These are phyloP conservation scores for Fimicolochytrium jonesii DNA, from an alignment of 192 early-diverging fungal species.

Conservation along the genomic window DNA sequence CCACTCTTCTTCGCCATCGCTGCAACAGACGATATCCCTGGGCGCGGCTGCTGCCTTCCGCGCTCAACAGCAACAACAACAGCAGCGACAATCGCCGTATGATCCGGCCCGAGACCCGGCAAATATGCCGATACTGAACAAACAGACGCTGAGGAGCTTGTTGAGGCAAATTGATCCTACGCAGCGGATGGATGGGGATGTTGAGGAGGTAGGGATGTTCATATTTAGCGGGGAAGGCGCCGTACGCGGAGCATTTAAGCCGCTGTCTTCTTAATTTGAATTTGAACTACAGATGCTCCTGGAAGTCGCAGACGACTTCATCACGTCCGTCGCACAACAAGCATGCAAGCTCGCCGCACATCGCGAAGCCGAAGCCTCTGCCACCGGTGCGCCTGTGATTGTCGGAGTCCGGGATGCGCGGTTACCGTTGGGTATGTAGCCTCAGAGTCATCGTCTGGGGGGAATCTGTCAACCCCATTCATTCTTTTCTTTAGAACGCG, in stretches of 20 bases:
- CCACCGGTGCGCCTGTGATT: too few relatives aligned
- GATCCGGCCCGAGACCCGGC: constrained; percentile 9
- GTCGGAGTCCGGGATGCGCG: constrained; percentile 27
- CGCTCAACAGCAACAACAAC: neutral
- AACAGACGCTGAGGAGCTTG: constrained; percentile 7
- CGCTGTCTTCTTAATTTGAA: neutral
- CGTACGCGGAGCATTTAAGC: too few relatives aligned
- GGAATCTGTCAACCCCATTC: too few relatives aligned
- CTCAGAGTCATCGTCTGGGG: neutral
- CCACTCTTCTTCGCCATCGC: too few relatives aligned
- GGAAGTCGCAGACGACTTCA: constrained; percentile 31
- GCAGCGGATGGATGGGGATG: constrained; percentile 11
- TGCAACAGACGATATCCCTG: too few relatives aligned
- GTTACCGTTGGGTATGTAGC: constrained; percentile 28
- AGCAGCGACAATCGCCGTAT: neutral
- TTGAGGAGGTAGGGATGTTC: constrained; percentile 19
- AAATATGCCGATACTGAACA: constrained; percentile 9
- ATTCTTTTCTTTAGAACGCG: constrained; percentile 18
- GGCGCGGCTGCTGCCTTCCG: neutral
- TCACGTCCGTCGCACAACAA: constrained; percentile 18
- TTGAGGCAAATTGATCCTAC: constrained; percentile 18
- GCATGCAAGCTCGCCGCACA: constrained; percentile 22
- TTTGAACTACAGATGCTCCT: constrained; percentile 31
- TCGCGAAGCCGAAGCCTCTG: constrained; percentile 24
- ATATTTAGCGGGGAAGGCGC: neutral